Base-by-base conservation (phyloP, 2,329 filamentous ascomycete species). In the Colletotrichum somersetense region DNA sequence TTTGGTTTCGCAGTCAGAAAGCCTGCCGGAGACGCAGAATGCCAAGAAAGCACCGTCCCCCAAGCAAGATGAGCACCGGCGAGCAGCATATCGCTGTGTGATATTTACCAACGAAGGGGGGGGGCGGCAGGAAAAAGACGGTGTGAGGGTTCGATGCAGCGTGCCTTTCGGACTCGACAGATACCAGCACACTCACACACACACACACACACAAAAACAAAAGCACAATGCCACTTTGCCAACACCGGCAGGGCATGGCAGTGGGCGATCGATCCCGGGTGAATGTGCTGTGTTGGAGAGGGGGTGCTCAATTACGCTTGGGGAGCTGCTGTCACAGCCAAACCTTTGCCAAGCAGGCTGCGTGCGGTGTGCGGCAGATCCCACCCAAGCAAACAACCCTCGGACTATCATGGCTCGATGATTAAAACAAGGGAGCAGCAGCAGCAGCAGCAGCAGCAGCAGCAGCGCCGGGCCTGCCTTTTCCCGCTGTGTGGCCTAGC, bases 281-380 rank as follows among this genome's bases (percentile, higher is more conserved):
- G 2, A 40, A 5, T 40, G 11, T 12, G 12, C 38, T 40, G 52
- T n/a, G 11, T n/a, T 3, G n/a, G 23, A 20, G 23, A 11, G 35
- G n/a, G 56, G n/a, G 40, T 42, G 40, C 56, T 23, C 30, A 23
- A 23, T 63, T 10, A 23, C 35, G 48, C 46, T 62, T 42, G 61
- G 48, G 18, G 33, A n/a, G 44, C 44, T 46, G 44, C 20, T 26
- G 44, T n/a, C 44, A 26, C 62, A 55, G 38, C 62, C 62, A 64
- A 55, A 30, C 61, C 62, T 23, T 10, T 40, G 62, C 62, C 62
- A 64, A 64, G 62, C 16, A 23, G 48, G 18, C 35, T 64, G 62
- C 38, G 50, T 55, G 62, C 38, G 50, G 62, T 23, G 35, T 64
- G 62, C 50, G 35, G 50, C 48, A 3, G 18, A 56, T 53, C 23